Evolutionary conservation across 495 filamentous ascomycete genomes (phyloP), one percentile per base, ranked within the genome.

Genomic region (Pyronema domesticum): DNA sequence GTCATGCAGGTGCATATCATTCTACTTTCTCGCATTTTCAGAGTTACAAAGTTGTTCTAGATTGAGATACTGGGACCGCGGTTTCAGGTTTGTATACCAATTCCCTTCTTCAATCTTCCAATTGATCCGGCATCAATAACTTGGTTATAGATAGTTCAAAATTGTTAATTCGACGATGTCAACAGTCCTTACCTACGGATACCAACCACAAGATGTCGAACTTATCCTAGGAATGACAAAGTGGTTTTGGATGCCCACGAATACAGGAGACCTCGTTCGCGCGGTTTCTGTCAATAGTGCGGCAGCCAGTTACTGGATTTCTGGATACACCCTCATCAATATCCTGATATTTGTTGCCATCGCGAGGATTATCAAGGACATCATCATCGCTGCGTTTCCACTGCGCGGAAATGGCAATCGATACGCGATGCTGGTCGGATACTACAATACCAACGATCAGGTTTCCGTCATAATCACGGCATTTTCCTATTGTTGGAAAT

Each of bases 351-450:
- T 56, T 33, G 42, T 18, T 13, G 54, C 46, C 17, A 23, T 51
- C 10, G 18, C 36, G 9, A 7, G 17, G 9, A 14, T 56, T 17
- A 17, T 47, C 4, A 51, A 42, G 7, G 54, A 35, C n/a, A 19
- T 56, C 4, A 18, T 51, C n/a, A 39, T 56, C 7, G 11, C 44
- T 5, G 0, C 18, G 7, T 56, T 56, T 36, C 45, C 35, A 8
- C 46, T 51, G 13, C 33, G 46, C 13, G 30, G 23, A 4, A 42
- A 40, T 14, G 54, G 54, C 3, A 56, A 46, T 35, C 44, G 54
- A 13, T 43, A 56, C 35, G 54, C 54, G 5, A 56, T 56, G 54
- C 34, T 56, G 33, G 54, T 51, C 17, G 36, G 34, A 3, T 56
- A 51, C 35, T 42, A 39, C 36, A 56, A 50, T n/a, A 18, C 50